Percentiles rank a stretch among this genome's conserved stretches.
These are phyloP conservation scores for Amauroascus verrucosus DNA, from an alignment of 2,329 filamentous ascomycete species.

Conservation along the genomic window DNA sequence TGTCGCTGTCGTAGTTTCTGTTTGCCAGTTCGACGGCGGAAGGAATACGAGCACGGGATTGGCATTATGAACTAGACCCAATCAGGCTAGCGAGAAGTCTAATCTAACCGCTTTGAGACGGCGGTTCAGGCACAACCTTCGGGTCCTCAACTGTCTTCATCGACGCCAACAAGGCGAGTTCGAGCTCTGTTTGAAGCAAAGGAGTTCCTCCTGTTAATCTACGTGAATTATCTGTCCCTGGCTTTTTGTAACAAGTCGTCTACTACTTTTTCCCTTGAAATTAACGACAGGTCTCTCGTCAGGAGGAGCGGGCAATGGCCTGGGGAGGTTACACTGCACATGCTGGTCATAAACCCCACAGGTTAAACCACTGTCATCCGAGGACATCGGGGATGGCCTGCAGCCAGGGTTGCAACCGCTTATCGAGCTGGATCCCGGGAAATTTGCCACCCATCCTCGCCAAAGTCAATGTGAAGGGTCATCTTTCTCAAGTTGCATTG, in stretches of 20 bases:
- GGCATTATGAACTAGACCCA: neutral
- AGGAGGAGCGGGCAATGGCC: neutral
- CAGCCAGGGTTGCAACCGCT: constrained; percentile 7
- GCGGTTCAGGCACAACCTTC: neutral
- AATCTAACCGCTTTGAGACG: neutral
- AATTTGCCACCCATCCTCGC: neutral
- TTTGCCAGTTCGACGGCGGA: neutral
- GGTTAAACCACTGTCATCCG: neutral
- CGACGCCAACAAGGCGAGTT: too few relatives aligned
- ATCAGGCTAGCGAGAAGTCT: neutral
- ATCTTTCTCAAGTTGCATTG: neutral
- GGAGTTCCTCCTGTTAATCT: too few relatives aligned
- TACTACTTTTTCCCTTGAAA: neutral
- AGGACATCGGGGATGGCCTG: neutral
- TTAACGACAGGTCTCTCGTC: neutral
- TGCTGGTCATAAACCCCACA: neutral
- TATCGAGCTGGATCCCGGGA: neutral
- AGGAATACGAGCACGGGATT: neutral
- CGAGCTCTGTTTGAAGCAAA: too few relatives aligned
- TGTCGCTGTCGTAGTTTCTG: neutral
- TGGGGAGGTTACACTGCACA: constrained; percentile 3
- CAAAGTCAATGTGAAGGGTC: neutral
- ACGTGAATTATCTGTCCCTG: too few relatives aligned
- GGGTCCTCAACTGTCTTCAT: too few relatives aligned
- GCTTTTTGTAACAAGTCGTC: too few relatives aligned